Conservation (phyloP, 108 stramenopile species). For the Cylindrotheca closterium region DNA sequence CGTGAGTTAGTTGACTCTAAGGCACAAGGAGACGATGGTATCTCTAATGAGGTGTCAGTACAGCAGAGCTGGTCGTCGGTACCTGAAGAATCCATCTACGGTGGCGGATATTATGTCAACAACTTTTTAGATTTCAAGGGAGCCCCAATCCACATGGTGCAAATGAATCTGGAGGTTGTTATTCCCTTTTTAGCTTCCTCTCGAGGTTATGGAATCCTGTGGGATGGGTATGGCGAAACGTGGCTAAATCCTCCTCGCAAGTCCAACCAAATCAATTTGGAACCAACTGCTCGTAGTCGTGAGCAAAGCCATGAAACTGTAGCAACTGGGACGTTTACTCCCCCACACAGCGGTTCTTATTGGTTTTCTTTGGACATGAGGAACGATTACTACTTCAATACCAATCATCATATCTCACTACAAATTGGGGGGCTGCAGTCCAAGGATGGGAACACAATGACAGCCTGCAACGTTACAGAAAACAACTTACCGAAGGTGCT, state of each 20-base stretch:
- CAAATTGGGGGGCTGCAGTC: not conserved
- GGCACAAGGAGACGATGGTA: not conserved
- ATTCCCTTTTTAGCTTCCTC: slow-evolving; percentile 12
- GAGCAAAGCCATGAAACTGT: not conserved
- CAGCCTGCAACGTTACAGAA: not conserved
- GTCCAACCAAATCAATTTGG: not conserved
- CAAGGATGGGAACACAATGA: not conserved
- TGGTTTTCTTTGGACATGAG: slow-evolving; percentile 5
- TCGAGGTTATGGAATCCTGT: slow-evolving; percentile 11
- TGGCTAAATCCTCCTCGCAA: slow-evolving; percentile 3
- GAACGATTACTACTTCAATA: not conserved
- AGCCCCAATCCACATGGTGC: slow-evolving; percentile 9
- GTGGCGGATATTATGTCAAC: slow-evolving; percentile 13
- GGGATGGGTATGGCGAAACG: slow-evolving; percentile 10
- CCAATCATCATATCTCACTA: not conserved
- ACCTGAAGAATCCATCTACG: slow-evolving; percentile 12
- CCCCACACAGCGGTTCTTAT: not conserved
- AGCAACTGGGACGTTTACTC: not conserved
- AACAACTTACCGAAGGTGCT: not conserved
- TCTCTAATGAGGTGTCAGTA: no score
- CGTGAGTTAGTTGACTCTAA: not conserved
- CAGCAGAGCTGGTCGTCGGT: not conserved
- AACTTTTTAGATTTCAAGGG: slow-evolving; percentile 1
- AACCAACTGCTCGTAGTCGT: not conserved
- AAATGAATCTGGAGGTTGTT: slow-evolving; percentile 16